Base-by-base conservation (phyloP, 352 stramenopile genomes). In the Globisporangium uncinulatum region DNA sequence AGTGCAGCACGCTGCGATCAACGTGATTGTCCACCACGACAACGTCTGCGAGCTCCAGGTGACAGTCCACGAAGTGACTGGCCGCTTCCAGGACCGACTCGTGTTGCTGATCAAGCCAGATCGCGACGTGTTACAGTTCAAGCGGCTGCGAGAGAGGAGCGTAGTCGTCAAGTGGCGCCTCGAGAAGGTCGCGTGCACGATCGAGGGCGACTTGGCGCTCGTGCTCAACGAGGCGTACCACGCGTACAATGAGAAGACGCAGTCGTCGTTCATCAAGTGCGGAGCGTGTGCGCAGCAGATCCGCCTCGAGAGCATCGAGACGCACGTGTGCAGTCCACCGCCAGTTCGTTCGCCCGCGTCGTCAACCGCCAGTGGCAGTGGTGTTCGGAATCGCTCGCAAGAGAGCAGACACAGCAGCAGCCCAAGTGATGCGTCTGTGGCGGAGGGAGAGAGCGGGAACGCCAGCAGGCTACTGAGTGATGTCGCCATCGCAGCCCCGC, bases 201-300 rank as follows among this genome's bases (percentile, higher is more conserved):
- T 86, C 24, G 73, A 87, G 49, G 59, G 73, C n/a, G 72, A 87
- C 31, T 50, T 87, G 5, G 69, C 73, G 15, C 44, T 64, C 0
- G 51, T 80, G 7, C 44, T 83, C n/a, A 83, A 73, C 32, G 77
- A 87, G 51, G 65, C 82, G 4, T 74, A 79, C 32, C 62, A 80
- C 24, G 73, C 77, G 36, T 57, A 75, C 10, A 81, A 70, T 39
- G 76, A 87, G 50, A 75, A 86, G 32, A 67, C 84, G 49, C 69
- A 85, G 47, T 57, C 65, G 4, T 65, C 76, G 44, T 66, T 67
- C 37, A 76, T 89, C 49, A 76, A 69, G n/a, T 87, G 79, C 21
- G 76, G 74, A 17, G 79, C 70, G 31, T 89, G 79, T 43, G 63
- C 74, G 24, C 71, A 83, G 47, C 73, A 82, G 43, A 86, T 87